phyloP scores from a whole-genome alignment of 2,329 filamentous ascomycete species.

The Fusarium devonianum region DNA sequence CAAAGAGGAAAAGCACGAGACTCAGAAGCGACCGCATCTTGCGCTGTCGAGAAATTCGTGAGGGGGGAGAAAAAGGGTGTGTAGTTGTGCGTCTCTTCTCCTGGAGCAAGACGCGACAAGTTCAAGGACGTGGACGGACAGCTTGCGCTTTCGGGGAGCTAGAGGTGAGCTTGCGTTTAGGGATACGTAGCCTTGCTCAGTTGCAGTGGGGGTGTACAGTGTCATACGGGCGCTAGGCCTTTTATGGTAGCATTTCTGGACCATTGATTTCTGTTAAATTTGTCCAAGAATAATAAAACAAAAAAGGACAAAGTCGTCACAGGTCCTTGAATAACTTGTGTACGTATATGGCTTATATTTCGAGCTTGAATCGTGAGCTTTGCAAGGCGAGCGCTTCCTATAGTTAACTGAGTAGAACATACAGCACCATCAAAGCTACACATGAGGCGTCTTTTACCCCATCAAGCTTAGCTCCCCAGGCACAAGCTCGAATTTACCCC shows the following conservation, averaged over 20 bases:
- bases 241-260: constrained; percentile 3
- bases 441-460: neutral
- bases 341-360: too few species aligned
- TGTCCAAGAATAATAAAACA: too few species aligned
- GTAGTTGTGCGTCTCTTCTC: constrained; percentile 18
- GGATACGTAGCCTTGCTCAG: constrained; percentile 49
- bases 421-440: neutral
- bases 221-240: constrained; percentile 21
- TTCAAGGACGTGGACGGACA: constrained; percentile 36
- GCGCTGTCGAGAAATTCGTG: neutral
- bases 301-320: too few species aligned
- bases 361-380: too few species aligned
- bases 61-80: constrained; percentile 1
- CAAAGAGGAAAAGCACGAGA: constrained; percentile 71
- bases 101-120: constrained; percentile 27
- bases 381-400: too few species aligned
- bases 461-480: constrained; percentile 14
- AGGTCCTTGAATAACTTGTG: too few species aligned
- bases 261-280: too few species aligned
- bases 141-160: constrained; percentile 38
- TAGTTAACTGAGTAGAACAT: too few species aligned
- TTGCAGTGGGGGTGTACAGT: constrained; percentile 17
- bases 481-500: too few species aligned
- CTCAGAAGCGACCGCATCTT: constrained; percentile 78
- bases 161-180: constrained; percentile 43